A percentile compares a stretch with the other conserved stretches of the same genome.
phyloP scores from a whole-genome alignment of 208 protist genomes.

The Acanthamoeba lenticulata region DNA sequence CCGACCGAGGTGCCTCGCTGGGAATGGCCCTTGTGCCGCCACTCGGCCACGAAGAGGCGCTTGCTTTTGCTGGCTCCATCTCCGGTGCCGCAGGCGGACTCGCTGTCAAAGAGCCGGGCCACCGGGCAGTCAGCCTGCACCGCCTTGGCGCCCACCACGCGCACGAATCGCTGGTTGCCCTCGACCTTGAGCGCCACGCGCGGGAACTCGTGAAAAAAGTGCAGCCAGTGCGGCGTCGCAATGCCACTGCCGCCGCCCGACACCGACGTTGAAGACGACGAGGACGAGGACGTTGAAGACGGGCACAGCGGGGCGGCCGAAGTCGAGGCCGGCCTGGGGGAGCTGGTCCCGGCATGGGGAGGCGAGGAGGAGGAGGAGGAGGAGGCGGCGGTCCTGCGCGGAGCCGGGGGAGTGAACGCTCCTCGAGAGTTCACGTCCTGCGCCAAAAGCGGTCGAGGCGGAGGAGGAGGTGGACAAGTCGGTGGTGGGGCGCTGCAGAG shows the following conservation, averaged over 20 bases:
- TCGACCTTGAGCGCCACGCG: not conserved
- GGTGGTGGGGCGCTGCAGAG: not conserved
- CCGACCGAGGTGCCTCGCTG: not conserved
- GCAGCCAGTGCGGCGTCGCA: not conserved
- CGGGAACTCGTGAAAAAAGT: constrained; percentile 4
- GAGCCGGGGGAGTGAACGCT: too few species aligned
- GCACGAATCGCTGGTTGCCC: constrained; percentile 4
- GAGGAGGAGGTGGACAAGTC: not conserved
- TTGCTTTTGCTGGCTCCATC: not conserved
- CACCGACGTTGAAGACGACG: not conserved
- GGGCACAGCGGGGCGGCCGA: too few species aligned
- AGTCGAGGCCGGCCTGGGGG: too few species aligned
- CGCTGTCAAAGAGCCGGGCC: not conserved
- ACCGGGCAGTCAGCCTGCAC: not conserved
- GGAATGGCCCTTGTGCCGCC: not conserved
- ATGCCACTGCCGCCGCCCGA: not conserved
- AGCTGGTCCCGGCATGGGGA: too few species aligned
- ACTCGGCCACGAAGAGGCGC: not conserved
- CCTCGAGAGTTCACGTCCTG: too few species aligned
- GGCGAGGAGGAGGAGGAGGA: too few species aligned
- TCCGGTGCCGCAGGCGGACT: not conserved
- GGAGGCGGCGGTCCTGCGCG: too few species aligned
- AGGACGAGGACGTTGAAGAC: not conserved
- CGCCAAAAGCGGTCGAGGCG: not conserved
- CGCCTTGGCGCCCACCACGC: not conserved